Conservation (phyloP, 1,284 basidiomycete species). For the Ustilago shanxiensis region DNA sequence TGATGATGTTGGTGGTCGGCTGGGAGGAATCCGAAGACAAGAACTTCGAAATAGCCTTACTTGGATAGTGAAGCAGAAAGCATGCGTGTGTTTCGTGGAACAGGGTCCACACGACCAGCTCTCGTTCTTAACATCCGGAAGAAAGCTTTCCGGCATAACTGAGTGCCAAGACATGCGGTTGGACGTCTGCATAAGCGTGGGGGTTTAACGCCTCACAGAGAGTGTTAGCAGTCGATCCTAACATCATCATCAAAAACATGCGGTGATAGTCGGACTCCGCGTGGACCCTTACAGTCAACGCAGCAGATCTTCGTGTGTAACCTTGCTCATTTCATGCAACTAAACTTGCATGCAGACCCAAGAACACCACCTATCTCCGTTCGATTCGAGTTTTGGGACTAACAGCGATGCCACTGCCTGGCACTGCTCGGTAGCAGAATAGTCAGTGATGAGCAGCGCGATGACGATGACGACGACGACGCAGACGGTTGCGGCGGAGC, state of each 20-base stretch:
- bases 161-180: slow-evolving; percentile 11
- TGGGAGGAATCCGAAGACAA: neutral
- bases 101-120: slow-evolving; percentile 17
- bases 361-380: neutral
- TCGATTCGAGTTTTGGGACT: neutral
- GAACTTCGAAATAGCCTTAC: neutral
- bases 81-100: neutral
- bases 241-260: neutral
- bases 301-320: no score
- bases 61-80: no score
- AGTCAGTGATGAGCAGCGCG: neutral
- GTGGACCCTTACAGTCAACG: no score
- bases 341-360: neutral
- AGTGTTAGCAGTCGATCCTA: neutral
- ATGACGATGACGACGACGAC: slow-evolving; percentile 8
- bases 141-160: slow-evolving; percentile 7
- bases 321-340: neutral
- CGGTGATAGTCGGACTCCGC: neutral
- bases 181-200: slow-evolving; percentile 3
- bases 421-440: neutral
- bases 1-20: neutral
- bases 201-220: neutral
- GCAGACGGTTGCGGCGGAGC: slow-evolving; percentile 1
- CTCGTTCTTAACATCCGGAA: slow-evolving; percentile 7
- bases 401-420: neutral